Base-by-base conservation (phyloP, 768 basidiomycete genomes). In the Cyathus striatus region DNA sequence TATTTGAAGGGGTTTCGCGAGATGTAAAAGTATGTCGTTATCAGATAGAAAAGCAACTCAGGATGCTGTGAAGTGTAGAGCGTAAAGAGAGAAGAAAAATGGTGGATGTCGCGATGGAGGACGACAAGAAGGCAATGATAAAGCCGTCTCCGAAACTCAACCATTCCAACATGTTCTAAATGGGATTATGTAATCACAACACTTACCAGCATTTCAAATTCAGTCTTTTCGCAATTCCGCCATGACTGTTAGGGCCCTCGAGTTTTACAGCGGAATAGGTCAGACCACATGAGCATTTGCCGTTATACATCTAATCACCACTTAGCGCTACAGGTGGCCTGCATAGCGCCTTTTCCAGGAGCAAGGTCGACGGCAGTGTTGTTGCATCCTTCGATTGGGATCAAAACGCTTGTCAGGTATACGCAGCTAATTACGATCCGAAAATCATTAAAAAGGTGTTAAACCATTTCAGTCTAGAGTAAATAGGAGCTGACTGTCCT, bases 231-330 rank as follows among this genome's bases (percentile, higher is more conserved):
- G n/a, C n/a, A n/a, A n/a, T n/a, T n/a, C n/a, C n/a, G n/a, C n/a
- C 24, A 64, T 63, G 61, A 22, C 60, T 18, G 42, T 62, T 18
- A 60, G 61, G 38, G 70, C 68, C 6, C 53, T 75, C 18, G 87
- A 91, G 60, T 90, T 90, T 54, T 90, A 86, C 62, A 78, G 79
- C 41, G 89, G 89, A 24, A 90, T 90, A 51, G 88, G 88, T 83
- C 43, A 40, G 65, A 49, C 23, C 13, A 14, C 39, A n/a, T n/a
- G n/a, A n/a, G n/a, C n/a, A n/a, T n/a, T n/a, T n/a, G n/a, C n/a
- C n/a, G n/a, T n/a, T n/a, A n/a, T n/a, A n/a, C n/a, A n/a, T n/a
- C n/a, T n/a, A n/a, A n/a, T n/a, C n/a, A n/a, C n/a, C n/a, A n/a
- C n/a, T n/a, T n/a, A n/a, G n/a, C n/a, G 25, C 2, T 16, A 6